These are phyloP conservation scores for Alternaria triticina DNA, from an alignment of 2,329 filamentous ascomycete species.

Conservation along the genomic window DNA sequence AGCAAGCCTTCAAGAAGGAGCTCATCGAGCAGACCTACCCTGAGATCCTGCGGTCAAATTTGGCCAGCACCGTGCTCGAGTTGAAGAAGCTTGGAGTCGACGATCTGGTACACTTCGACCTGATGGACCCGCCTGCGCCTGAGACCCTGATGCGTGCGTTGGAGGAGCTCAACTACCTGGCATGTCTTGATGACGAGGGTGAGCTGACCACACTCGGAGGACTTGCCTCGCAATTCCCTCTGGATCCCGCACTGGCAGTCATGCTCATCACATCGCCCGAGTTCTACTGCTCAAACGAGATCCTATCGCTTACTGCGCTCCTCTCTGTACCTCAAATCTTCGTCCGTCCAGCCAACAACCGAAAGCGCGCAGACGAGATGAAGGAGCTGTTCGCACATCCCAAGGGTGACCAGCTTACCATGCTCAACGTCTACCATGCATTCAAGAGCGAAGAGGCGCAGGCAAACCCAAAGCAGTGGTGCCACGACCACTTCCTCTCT, in stretches of 20 bases:
- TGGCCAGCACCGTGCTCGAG: conserved; percentile 93
- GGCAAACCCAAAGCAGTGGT: conserved; percentile 86
- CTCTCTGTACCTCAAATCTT: conserved; percentile 96
- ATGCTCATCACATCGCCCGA: conserved; percentile 98
- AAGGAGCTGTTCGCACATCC: conserved; percentile 91
- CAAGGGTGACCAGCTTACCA: conserved; percentile 93
- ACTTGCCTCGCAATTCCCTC: conserved; percentile 90
- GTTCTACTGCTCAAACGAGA: conserved; percentile 98
- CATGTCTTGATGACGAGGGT: conserved; percentile 94
- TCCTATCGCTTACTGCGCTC: conserved; percentile 90
- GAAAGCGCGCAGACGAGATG: conserved; percentile 96
- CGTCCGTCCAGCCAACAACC: conserved; percentile 80
- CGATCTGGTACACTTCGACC: conserved; percentile 95
- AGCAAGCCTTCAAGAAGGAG: conserved; percentile 95
- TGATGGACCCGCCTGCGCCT: conserved; percentile 97
- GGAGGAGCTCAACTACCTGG: conserved; percentile 96
- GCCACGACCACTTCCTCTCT: conserved; percentile 94
- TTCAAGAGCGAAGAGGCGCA: conserved; percentile 80
- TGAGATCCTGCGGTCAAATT: conserved; percentile 91
- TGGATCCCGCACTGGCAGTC: conserved; percentile 91
- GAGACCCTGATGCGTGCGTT: conserved; percentile 98
- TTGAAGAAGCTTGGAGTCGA: conserved; percentile 96
- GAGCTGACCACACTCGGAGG: conserved; percentile 86
- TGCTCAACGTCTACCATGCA: conserved; percentile 97
- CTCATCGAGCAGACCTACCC: conserved; percentile 97